Base-by-base conservation (phyloP, 768 basidiomycete species). In the Tylopilus subfusipes region DNA sequence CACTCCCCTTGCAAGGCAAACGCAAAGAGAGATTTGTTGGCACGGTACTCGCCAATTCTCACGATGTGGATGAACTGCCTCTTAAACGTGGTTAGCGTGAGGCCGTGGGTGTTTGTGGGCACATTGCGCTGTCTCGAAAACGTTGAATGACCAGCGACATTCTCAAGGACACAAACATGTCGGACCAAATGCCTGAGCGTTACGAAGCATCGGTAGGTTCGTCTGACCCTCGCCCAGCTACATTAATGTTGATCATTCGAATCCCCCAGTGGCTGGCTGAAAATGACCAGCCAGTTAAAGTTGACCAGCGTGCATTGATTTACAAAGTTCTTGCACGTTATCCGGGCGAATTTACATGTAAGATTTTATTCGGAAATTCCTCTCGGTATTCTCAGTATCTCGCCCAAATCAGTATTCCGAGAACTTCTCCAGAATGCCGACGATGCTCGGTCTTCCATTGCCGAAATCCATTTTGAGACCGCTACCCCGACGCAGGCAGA, bases 311-410 rank as follows among this genome's bases (percentile, higher is more conserved):
- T 12, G 93, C 92, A 19, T 75, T 97, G 54, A 93, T 97, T 48
- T 89, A 94, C 76, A 98, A 94, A 73, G 88, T 98, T 14, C 82
- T 98, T 9, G 93, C 96, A 11, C 79, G 96, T 18, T 99, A 99
- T 72, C 88, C 88, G 14, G 93, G 92, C 42, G 93, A 95, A 73
- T 90, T 94, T 59, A 94, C 93, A 5, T 77, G 80, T 82, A 42
- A 47, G 75, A n/a, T 4, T n/a, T n/a, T n/a, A n/a, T n/a, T n/a
- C 38, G 5, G 10, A 21, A 19, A 16, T 27, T 42, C n/a, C n/a
- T n/a, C n/a, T n/a, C n/a, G n/a, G n/a, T n/a, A 14, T 7, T 18
- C 11, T 22, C 7, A 31, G 22, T 18, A 3, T 18, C 39, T 33
- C 10, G 10, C 16, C 18, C 4, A 8, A 7, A 2, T 18, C 57